Base-by-base conservation (phyloP, 2,329 filamentous ascomycete species). In the Cladosporium velox region DNA sequence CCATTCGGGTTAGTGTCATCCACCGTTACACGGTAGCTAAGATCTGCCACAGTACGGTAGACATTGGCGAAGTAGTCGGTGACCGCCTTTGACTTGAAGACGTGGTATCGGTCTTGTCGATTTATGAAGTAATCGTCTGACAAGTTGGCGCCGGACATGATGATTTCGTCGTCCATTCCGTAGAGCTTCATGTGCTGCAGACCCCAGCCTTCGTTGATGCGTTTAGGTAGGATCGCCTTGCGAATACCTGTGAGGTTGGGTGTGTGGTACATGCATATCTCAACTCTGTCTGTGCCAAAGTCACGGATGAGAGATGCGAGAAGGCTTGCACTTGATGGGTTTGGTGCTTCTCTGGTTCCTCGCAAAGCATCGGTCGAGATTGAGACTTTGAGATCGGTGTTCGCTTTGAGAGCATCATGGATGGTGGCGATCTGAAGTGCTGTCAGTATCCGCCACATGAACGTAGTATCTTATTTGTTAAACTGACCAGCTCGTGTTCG, bases 121-220 rank as follows among this genome's bases (percentile, higher is more conserved):
- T 98, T 95, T 47, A 93, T 97, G 74, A 99, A 99, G 79, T 99
- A 99, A 75, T 99, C 94, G 52, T 85, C 87, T 0, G 92, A 97
- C 7, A 99, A 81, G 72, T 99, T 99, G 18, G 95, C 95, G 87
- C 93, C 93, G 8, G 93, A 96, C 73, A 99, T 87, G 70, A 99
- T 94, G 66, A 99, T 90, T 77, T 97, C 93, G 74, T 99, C 93
- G 73, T 99, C 95, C 26, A 97, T 83, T 0, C 95, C 95, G 72
- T 99, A 99, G 0, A 99, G 83, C 84, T 99, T 99, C 94, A 99
- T 99, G 76, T 99, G 95, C 77, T 99, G 95, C 68, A 99, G 80
- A 1, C 95, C 95, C 95, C 95, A 99, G 21, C 95, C 95, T 80
- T 99, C 95, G 72, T 99, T 99, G 76, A 99, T 94, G 24, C 95